These are phyloP conservation scores for Odonthalia washingtoniensis DNA, from an alignment of 31 red algal species.

Conservation along the genomic window DNA sequence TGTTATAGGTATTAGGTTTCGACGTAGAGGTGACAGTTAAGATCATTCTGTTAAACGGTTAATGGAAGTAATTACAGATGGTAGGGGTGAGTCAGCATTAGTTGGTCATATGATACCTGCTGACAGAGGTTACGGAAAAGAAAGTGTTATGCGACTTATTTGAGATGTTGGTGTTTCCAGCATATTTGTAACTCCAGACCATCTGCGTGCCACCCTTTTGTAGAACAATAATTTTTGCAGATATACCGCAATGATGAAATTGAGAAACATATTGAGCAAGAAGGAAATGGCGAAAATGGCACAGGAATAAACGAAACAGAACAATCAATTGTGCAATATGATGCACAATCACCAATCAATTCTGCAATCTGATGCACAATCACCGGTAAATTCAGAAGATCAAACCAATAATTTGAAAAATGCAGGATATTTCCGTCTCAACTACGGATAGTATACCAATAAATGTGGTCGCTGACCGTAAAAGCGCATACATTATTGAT, in stretches of 20 bases:
- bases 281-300: too few relatives aligned
- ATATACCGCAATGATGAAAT: neutral
- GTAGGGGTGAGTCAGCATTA: neutral
- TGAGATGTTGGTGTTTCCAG: neutral
- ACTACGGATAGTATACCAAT: neutral
- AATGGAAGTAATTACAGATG: neutral
- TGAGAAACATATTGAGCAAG: neutral
- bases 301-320: too few relatives aligned
- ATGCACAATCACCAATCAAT: too few relatives aligned
- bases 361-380: neutral
- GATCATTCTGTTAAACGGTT: neutral
- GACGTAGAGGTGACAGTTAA: conserved; percentile 28
- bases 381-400: neutral
- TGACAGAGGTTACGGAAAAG: conserved; percentile 38
- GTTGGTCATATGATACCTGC: conserved; percentile 20
- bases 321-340: too few relatives aligned
- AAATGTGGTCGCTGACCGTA: neutral
- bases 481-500: conserved; percentile 19
- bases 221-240: neutral
- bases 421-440: neutral
- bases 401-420: neutral
- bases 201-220: neutral
- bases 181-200: neutral
- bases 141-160: too few relatives aligned
- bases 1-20: conserved; percentile 27